Percentiles rank a stretch among this genome's conserved stretches.
These are phyloP conservation scores for Lyophyllum shimeji DNA, from an alignment of 768 basidiomycete genomes.

Conservation along the genomic window DNA sequence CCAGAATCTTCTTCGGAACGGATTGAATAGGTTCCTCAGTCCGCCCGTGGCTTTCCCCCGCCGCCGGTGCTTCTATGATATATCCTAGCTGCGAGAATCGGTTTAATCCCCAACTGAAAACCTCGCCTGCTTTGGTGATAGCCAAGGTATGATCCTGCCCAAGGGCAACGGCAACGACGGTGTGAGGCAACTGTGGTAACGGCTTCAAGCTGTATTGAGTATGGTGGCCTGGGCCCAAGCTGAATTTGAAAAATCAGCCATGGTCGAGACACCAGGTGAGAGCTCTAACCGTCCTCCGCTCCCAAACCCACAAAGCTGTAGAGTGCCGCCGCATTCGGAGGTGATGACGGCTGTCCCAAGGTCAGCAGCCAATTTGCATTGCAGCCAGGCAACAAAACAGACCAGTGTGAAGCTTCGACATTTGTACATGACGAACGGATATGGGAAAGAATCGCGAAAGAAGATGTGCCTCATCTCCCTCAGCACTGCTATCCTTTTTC, in stretches of 20 bases:
- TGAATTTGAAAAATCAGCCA: constrained; percentile 23
- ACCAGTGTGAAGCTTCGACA: constrained; percentile 93
- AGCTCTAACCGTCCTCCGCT: constrained; percentile 74
- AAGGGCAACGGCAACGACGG: constrained; percentile 68
- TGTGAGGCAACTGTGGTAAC: constrained; percentile 53
- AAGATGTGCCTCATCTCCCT: constrained; percentile 26
- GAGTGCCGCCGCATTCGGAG: constrained; percentile 66
- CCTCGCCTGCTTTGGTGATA: constrained; percentile 76
- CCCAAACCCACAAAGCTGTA: constrained; percentile 88
- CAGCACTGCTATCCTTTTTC: constrained; percentile 29
- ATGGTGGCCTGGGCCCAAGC: constrained; percentile 74
- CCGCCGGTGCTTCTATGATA: constrained; percentile 54
- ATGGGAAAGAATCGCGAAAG: constrained; percentile 60
- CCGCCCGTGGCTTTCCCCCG: constrained; percentile 34
- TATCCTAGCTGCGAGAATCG: constrained; percentile 91
- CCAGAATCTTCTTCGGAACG: constrained; percentile 71
- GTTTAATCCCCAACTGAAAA: constrained; percentile 90
- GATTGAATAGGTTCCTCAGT: constrained; percentile 76
- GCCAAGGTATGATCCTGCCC: constrained; percentile 96
- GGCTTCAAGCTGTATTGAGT: constrained; percentile 76
- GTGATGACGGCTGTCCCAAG: constrained; percentile 56
- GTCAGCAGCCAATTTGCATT: not conserved
- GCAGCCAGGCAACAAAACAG: constrained; percentile 11
- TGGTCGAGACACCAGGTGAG: not conserved
- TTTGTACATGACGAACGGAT: constrained; percentile 62